These are phyloP conservation scores for Akanthomyces dipterigenus DNA, from an alignment of 2,329 filamentous ascomycete species.

Conservation along the genomic window DNA sequence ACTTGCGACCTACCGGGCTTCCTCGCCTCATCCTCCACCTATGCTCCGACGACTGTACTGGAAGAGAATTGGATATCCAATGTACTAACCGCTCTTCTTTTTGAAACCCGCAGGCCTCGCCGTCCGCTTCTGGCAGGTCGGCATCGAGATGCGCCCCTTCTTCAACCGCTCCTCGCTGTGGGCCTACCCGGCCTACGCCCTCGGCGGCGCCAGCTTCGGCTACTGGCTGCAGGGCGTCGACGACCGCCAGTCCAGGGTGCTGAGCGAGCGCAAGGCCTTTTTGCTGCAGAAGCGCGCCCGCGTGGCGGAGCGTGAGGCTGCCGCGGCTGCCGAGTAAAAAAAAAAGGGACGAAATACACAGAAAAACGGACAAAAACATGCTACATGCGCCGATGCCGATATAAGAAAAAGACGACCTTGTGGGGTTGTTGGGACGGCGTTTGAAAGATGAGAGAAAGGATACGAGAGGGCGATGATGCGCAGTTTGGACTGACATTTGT, in stretches of 20 bases:
- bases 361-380: background rate
- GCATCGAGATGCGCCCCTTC: constrained; percentile 95
- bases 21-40: background rate
- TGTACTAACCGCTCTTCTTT: no score
- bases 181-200: constrained; percentile 86
- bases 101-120: constrained; percentile 76
- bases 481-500: constrained; percentile 4
- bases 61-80: background rate
- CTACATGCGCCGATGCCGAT: constrained; percentile 5
- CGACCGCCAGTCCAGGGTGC: constrained; percentile 67
- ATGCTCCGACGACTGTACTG: background rate
- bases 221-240: constrained; percentile 96
- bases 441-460: background rate
- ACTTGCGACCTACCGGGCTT: background rate
- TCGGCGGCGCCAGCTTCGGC: constrained; percentile 82
- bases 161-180: constrained; percentile 79
- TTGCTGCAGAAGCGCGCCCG: constrained; percentile 86
- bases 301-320: constrained; percentile 37
- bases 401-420: background rate
- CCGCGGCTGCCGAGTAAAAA: constrained; percentile 18
- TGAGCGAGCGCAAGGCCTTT: constrained; percentile 70
- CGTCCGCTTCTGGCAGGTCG: constrained; percentile 91
- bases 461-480: background rate
- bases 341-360: constrained; percentile 9
- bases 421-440: background rate